phyloP scores from a whole-genome alignment of 1,139 yeast species.

The Hyphopichia buzzinii region DNA sequence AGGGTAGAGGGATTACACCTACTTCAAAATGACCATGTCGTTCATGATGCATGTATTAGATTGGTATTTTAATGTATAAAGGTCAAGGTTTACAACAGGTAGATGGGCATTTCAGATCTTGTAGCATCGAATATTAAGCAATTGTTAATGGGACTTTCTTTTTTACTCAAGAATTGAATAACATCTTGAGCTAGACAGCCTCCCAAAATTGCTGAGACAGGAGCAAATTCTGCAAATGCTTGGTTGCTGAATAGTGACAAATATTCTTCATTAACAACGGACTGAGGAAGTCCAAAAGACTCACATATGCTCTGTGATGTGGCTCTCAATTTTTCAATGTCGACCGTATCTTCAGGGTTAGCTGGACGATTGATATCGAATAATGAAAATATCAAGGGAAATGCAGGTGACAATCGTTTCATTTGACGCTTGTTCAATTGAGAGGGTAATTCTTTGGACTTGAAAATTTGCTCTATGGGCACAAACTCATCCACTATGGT shows the following conservation, averaged over 20 bases:
- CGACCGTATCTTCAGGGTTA: slow-evolving; percentile 24
- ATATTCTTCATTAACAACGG: slow-evolving; percentile 37
- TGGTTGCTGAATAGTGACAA: slow-evolving; percentile 45
- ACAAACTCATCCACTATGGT: slow-evolving; percentile 56
- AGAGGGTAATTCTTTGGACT: slow-evolving; percentile 37
- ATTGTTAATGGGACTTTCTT: slow-evolving; percentile 82
- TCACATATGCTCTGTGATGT: slow-evolving; percentile 24
- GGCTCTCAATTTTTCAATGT: slow-evolving; percentile 30
- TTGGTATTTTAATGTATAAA: neutral
- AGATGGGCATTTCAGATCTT: slow-evolving; percentile 74
- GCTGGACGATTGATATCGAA: slow-evolving; percentile 38
- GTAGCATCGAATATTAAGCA: slow-evolving; percentile 73
- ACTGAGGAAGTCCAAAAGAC: slow-evolving; percentile 34
- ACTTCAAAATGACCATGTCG: slow-evolving; percentile 9
- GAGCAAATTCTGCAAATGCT: slow-evolving; percentile 70
- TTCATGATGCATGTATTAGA: neutral
- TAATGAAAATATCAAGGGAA: slow-evolving; percentile 62
- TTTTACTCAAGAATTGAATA: slow-evolving; percentile 73
- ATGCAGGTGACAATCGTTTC: slow-evolving; percentile 54
- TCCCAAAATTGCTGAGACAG: slow-evolving; percentile 85
- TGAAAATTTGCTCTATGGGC: slow-evolving; percentile 28
- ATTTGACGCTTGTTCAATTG: slow-evolving; percentile 55
- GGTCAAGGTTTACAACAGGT: slow-evolving; percentile 31
- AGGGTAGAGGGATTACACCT: slow-evolving; percentile 42
- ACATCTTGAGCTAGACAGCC: slow-evolving; percentile 91